Evolutionary conservation across 805 yeast genomes (phyloP), one percentile per base, ranked within the genome.

Genomic region (Wickerhamomyces bovis): DNA sequence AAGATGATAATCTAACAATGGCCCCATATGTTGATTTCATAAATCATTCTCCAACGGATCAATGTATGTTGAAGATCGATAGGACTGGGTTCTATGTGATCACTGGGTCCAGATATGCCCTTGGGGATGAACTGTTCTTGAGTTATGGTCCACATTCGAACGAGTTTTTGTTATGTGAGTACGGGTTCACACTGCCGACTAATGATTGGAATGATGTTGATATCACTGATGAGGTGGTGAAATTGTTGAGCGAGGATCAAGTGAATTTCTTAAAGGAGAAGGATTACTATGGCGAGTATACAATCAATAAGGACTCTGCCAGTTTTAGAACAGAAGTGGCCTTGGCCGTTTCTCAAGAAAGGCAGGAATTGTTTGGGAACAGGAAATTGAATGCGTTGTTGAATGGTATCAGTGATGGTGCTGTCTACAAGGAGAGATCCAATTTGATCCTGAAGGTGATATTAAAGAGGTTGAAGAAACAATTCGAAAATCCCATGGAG

Each of bases 1-100:
- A 61, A 3, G 76, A 68, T 22, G 88, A 84, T 53, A 84, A 86
- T 61, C 82, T 92, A 68, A 88, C 98, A 2, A 68, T 92, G 78
- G 97, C 92, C 0, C 99, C 99, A 0, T 83, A 71, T 52, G 89
- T 90, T 21, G 99, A 92, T 67, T 85, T 87, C 61, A 68, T 92
- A 44, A 94, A 92, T 65, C 98, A 92, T 64, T 55, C 70, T 13
- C 53, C 65, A 4, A 58, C 60, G 3, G 76, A 72, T 38, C 81
- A 78, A 51, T 78, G 88, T 52, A 67, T 63, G 20, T 72, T 83
- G 44, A 60, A 71, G 51, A 72, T 74, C 33, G 69, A 73, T 18
- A 49, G 57, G 9, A 54, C 58, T 20, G 84, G 85, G 1, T 82
- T 84, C 65, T 69, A 70, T 23, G 86, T 84, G 2, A 54, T 56